Percentiles rank a stretch among this genome's conserved stretches.
Evolutionary conservation across 352 stramenopile species (phyloP).

Genomic region (Thalassiosira ordinaria): DNA sequence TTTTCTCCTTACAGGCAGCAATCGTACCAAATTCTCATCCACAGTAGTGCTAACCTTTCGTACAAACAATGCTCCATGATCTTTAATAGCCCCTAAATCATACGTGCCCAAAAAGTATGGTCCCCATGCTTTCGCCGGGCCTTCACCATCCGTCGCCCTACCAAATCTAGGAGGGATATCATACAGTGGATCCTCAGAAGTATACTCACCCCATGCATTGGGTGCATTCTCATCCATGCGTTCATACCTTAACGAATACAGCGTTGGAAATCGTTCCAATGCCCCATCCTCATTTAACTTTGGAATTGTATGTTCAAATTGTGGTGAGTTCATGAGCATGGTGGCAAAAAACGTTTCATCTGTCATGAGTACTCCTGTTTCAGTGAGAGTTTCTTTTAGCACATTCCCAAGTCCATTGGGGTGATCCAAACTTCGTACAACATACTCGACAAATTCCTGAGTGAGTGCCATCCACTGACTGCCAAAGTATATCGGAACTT

Average conservation of each 20-base stretch:
- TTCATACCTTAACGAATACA: constrained; percentile 79
- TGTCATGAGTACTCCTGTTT: constrained; percentile 75
- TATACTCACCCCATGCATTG: constrained; percentile 58
- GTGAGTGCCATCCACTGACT: constrained; percentile 85
- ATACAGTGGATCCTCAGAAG: constrained; percentile 40
- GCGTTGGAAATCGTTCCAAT: constrained; percentile 48
- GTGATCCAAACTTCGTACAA: constrained; percentile 62
- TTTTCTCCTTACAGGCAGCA: constrained; percentile 69
- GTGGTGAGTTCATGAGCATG: constrained; percentile 76
- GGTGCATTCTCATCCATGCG: constrained; percentile 86
- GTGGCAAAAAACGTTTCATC: constrained; percentile 87
- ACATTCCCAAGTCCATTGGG: constrained; percentile 67
- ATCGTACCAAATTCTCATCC: constrained; percentile 73
- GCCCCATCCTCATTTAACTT: constrained; percentile 48
- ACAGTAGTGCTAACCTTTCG: constrained; percentile 79
- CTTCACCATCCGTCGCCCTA: constrained; percentile 44
- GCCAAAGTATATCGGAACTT: constrained; percentile 75
- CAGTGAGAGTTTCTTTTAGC: constrained; percentile 68
- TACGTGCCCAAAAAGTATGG: constrained; percentile 86
- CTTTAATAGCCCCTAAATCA: constrained; percentile 75
- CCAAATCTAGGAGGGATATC: constrained; percentile 53
- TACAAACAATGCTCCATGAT: constrained; percentile 81
- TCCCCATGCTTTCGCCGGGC: constrained; percentile 70
- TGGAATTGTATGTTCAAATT: constrained; percentile 69
- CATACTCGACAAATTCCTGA: constrained; percentile 74